Conservation (phyloP, 371 early-diverging fungal genomes). For the Rhizopus delemar region DNA sequence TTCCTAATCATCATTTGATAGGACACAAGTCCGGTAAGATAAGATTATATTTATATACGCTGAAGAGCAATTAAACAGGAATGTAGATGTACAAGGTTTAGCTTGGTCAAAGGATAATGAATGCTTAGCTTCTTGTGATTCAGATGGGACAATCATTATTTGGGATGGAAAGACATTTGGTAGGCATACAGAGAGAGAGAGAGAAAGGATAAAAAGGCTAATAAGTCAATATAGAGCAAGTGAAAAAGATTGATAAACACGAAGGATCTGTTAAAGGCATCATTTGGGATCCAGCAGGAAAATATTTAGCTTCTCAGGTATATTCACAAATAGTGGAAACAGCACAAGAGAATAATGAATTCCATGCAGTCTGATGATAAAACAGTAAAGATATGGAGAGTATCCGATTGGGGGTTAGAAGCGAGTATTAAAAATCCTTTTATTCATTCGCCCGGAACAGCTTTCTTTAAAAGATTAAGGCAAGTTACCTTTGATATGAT, state of each 20-base stretch:
- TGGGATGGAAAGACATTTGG: constrained; percentile 87
- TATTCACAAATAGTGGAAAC: not conserved
- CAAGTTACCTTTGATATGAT: constrained; percentile 14
- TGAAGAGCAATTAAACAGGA: no score
- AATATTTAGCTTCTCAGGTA: constrained; percentile 91
- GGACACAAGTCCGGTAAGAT: constrained; percentile 84
- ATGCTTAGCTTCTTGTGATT: constrained; percentile 89
- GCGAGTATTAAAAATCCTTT: constrained; percentile 76
- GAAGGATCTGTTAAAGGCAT: constrained; percentile 95
- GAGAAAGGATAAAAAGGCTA: not conserved
- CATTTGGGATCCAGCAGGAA: constrained; percentile 94
- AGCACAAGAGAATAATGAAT: not conserved
- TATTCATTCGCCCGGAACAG: constrained; percentile 71
- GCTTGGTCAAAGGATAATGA: constrained; percentile 89
- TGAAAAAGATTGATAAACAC: constrained; percentile 72
- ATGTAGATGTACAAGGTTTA: constrained; percentile 82
- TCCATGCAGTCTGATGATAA: constrained; percentile 83
- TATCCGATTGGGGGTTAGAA: constrained; percentile 83
- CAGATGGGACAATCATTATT: constrained; percentile 81
- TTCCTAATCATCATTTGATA: constrained; percentile 72
- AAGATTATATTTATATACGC: not conserved
- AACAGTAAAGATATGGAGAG: constrained; percentile 83
- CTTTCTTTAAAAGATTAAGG: constrained; percentile 88
- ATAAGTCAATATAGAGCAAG: constrained; percentile 46
- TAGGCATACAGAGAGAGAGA: constrained; percentile 24